Evolutionary conservation across 495 filamentous ascomycete species (phyloP).

Genomic region (Delitschia confertaspora): DNA sequence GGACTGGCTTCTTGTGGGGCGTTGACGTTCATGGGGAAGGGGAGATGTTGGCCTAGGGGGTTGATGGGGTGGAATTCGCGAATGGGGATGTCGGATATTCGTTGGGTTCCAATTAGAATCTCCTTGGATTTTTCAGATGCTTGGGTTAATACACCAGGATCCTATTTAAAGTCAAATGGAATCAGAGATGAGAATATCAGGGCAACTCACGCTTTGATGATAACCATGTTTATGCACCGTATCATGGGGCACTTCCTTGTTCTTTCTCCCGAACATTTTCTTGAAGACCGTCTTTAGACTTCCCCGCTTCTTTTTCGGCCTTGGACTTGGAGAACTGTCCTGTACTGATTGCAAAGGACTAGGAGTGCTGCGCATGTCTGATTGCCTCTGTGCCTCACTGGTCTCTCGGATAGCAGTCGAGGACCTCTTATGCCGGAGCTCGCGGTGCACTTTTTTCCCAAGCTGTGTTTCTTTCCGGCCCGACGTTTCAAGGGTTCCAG

Average conservation of each 20-base stretch:
- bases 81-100: conserved; percentile 22
- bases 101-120: conserved; percentile 1
- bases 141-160: conserved; percentile 18
- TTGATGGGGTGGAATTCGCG: conserved; percentile 21
- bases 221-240: conserved; percentile 13
- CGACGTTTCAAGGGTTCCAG: not conserved
- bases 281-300: conserved; percentile 25
- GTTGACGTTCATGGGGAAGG: conserved; percentile 32
- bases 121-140: conserved; percentile 9
- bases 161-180: conserved; percentile 13
- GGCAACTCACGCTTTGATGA: conserved; percentile 23
- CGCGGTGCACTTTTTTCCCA: conserved; percentile 2
- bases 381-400: conserved; percentile 10
- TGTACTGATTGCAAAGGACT: conserved; percentile 18
- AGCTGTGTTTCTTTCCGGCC: not conserved
- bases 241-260: conserved; percentile 9
- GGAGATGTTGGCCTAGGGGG: conserved; percentile 27
- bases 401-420: conserved; percentile 5
- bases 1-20: conserved; percentile 25
- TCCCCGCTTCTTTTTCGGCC: conserved; percentile 24
- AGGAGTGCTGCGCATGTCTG: conserved; percentile 5
- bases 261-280: conserved; percentile 26
- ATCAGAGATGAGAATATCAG: not conserved
- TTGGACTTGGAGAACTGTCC: conserved; percentile 10
- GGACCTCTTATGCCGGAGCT: conserved; percentile 10